Percentiles rank a stretch among this genome's conserved stretches.
These are phyloP conservation scores for Xanthoceras sorbifolium DNA, from an alignment of 345 rosid genomes.

Conservation along the genomic window DNA sequence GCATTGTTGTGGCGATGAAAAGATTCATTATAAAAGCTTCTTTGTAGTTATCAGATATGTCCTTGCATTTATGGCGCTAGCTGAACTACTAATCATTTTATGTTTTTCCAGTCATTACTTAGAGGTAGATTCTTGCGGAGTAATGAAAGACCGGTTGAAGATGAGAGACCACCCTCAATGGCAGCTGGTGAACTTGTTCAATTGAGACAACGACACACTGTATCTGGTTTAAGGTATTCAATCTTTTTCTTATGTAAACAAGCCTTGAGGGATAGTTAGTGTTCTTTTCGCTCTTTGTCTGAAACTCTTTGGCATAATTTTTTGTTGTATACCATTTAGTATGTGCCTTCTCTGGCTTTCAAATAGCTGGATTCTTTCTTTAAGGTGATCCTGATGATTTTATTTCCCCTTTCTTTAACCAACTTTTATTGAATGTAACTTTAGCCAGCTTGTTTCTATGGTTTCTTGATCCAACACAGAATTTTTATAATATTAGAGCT, in stretches of 20 bases:
- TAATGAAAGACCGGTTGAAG: slow-evolving; percentile 74
- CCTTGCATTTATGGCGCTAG: not conserved
- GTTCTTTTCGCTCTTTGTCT: not conserved
- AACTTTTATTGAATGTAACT: not conserved
- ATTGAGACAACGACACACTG: slow-evolving; percentile 85
- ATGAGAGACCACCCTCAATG: slow-evolving; percentile 72
- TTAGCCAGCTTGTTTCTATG: not conserved
- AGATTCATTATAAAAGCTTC: not conserved
- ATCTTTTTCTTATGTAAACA: slow-evolving; percentile 9
- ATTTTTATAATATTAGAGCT: not conserved
- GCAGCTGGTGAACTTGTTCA: slow-evolving; percentile 89
- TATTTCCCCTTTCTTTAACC: not conserved
- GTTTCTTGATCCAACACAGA: not conserved
- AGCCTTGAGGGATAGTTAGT: slow-evolving; percentile 4
- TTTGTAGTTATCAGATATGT: not conserved
- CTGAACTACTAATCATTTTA: slow-evolving; percentile 25
- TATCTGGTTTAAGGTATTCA: slow-evolving; percentile 86
- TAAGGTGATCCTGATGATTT: not conserved
- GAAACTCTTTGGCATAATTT: not conserved
- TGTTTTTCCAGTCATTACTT: slow-evolving; percentile 70
- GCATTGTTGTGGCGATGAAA: not conserved
- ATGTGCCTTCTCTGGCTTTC: not conserved
- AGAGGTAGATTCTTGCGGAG: slow-evolving; percentile 92
- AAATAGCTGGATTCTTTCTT: not conserved
- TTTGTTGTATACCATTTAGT: not conserved